Evolutionary conservation across 2,329 filamentous ascomycete species (phyloP).

Genomic region (Calonectria henricotiae): DNA sequence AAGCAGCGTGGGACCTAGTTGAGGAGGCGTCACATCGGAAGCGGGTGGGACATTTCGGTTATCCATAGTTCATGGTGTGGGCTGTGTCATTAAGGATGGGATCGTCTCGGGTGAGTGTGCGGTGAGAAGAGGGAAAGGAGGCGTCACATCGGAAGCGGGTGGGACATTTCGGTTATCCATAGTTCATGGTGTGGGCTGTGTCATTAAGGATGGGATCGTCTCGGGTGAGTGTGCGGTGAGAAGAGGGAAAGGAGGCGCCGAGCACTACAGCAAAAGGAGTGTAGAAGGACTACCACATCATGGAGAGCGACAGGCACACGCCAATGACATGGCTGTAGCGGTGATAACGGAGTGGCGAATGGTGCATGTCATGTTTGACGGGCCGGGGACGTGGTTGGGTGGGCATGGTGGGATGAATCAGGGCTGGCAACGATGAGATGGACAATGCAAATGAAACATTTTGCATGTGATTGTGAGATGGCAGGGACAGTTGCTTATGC

Average conservation of each 20-base stretch:
- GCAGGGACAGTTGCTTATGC: conserved; percentile 31
- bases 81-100: conserved; percentile 32
- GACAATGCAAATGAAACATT: conserved; percentile 48
- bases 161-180: conserved; percentile 46
- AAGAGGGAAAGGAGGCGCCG: conserved; percentile 18
- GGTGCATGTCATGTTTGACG: conserved; percentile 44
- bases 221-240: conserved; percentile 26
- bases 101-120: conserved; percentile 22
- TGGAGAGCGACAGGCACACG: conserved; percentile 29
- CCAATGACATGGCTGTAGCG: conserved; percentile 44
- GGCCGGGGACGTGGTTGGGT: conserved; percentile 33
- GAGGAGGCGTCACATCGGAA: conserved; percentile 44
- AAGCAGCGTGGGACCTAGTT: conserved; percentile 67
- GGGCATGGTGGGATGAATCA: conserved; percentile 21
- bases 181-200: conserved; percentile 44
- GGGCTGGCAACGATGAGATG: conserved; percentile 39
- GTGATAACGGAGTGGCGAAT: conserved; percentile 48
- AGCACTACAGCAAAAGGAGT: neutral
- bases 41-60: conserved; percentile 39
- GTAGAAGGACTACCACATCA: conserved; percentile 6
- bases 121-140: conserved; percentile 37
- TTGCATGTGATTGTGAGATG: conserved; percentile 48
- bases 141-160: conserved; percentile 40
- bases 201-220: conserved; percentile 32
- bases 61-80: conserved; percentile 50